Base-by-base conservation (phyloP, 2,329 filamentous ascomycete genomes). In the Arthrobotrys sphaeroides region DNA sequence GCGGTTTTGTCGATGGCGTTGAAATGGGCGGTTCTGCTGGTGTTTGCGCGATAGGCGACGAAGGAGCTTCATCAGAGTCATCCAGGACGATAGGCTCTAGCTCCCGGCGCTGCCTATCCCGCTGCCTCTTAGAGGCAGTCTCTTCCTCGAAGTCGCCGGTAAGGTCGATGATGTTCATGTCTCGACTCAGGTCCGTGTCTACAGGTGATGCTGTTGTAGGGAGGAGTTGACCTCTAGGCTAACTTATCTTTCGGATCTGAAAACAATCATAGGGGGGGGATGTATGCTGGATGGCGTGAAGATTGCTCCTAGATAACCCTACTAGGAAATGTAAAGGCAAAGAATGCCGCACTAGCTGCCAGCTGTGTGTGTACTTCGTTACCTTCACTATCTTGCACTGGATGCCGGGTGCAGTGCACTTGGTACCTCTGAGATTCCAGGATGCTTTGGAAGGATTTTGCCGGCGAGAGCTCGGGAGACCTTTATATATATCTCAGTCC, bases 141-240 rank as follows among this genome's bases (percentile, higher is more conserved):
- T 67, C 61, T 18, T 53, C 51, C 26, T 73, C 69, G n/a, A 67
- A 73, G 12, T 67, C 61, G n/a, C 36, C 53, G 16, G 69, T 73
- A 12, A 73, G 61, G 31, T 73, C 69, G 43, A 73, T 61, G 20
- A 73, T 13, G 16, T 61, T 53, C 40, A 67, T 31, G 13, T 28
- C 16, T 5, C 22, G 51, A 38, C 12, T 20, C n/a, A 7, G 38
- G 10, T 6, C 12, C 7, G 40, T 22, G 7, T 20, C 40, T n/a
- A 6, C n/a, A 40, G n/a, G 12, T 16, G 5, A 16, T 13, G 5
- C 36, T 13, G 36, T 5, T 13, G 36, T 5, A 6, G 12, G 2
- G 36, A 40, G 7, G 10, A n/a, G 5, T 16, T 6, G 40, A 10
- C 13, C 6, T 12, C 18, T 6, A 22, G 22, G 40, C 10, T 38